These are phyloP conservation scores for Solanum chiquidenum DNA, from an alignment of 257 asterid species.

Conservation along the genomic window DNA sequence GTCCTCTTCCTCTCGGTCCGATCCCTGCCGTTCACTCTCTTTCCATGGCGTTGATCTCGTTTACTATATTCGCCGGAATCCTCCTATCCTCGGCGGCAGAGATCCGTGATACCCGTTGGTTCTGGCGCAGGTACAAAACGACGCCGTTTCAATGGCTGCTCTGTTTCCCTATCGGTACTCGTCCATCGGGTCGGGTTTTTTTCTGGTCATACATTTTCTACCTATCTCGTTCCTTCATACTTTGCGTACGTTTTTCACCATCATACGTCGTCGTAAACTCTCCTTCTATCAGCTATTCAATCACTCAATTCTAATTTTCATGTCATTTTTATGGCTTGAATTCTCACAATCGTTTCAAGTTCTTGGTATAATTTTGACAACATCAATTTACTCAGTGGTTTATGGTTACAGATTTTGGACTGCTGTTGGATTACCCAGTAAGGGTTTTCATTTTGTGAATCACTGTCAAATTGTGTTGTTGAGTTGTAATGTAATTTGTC, in stretches of 20 bases:
- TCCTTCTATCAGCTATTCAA: constrained; percentile 45
- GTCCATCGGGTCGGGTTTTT: constrained; percentile 88
- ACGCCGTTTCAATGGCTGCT: constrained; percentile 76
- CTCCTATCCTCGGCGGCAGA: constrained; percentile 72
- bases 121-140: constrained; percentile 61
- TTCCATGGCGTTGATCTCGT: constrained; percentile 62
- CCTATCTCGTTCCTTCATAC: constrained; percentile 82
- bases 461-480: constrained; percentile 57
- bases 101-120: constrained; percentile 80
- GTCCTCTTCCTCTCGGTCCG: constrained; percentile 54
- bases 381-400: constrained; percentile 53
- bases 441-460: constrained; percentile 61
- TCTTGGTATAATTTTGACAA: constrained; percentile 46
- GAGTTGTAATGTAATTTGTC: constrained; percentile 58
- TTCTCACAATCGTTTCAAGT: constrained; percentile 80
- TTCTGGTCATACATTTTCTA: constrained; percentile 81
- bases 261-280: constrained; percentile 30
- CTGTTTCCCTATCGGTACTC: constrained; percentile 78
- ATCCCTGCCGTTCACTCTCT: constrained; percentile 78
- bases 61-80: constrained; percentile 60
- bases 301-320: constrained; percentile 49
- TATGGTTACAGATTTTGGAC: constrained; percentile 93
- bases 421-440: constrained; percentile 59
- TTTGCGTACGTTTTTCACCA: constrained; percentile 36
- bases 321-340: constrained; percentile 82